Percentiles rank a stretch among this genome's conserved stretches.
These are phyloP conservation scores for Pistacia integerrima DNA, from an alignment of 345 rosid species.

Conservation along the genomic window DNA sequence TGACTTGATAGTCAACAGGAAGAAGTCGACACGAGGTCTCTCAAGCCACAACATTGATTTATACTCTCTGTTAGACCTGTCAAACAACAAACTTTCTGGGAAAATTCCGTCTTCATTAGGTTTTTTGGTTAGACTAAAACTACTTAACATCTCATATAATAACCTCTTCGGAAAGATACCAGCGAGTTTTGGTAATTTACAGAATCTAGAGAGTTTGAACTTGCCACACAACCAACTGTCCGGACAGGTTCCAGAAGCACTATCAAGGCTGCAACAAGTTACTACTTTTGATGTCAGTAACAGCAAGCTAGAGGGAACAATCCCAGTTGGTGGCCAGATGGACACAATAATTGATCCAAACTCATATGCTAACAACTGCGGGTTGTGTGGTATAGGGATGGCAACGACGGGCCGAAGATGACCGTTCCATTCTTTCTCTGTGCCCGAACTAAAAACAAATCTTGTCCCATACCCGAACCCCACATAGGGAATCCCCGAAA, in stretches of 20 bases:
- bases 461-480: too few species aligned
- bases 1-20: constrained; percentile 34
- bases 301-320: constrained; percentile 31
- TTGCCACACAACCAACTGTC: constrained; percentile 36
- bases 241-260: constrained; percentile 27
- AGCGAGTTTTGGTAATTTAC: constrained; percentile 25
- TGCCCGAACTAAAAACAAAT: too few species aligned
- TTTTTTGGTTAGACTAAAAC: constrained; percentile 27
- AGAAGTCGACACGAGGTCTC: constrained; percentile 32
- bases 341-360: constrained; percentile 30
- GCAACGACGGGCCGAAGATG: too few species aligned
- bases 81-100: constrained; percentile 7
- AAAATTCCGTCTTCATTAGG: constrained; percentile 33
- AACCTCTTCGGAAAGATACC: constrained; percentile 30
- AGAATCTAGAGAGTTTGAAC: constrained; percentile 34
- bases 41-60: constrained; percentile 28
- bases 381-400: constrained; percentile 26
- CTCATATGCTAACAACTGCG: constrained; percentile 29
- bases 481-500: too few species aligned
- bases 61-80: constrained; percentile 31
- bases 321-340: constrained; percentile 40
- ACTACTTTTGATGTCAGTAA: constrained; percentile 27
- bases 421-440: too few species aligned
- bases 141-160: constrained; percentile 34
- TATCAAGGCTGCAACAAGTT: constrained; percentile 29